A percentile compares a stretch with the other conserved stretches of the same genome.
These are phyloP conservation scores for Chytriomyces confervae DNA, from an alignment of 192 early-diverging fungal species.

Conservation along the genomic window DNA sequence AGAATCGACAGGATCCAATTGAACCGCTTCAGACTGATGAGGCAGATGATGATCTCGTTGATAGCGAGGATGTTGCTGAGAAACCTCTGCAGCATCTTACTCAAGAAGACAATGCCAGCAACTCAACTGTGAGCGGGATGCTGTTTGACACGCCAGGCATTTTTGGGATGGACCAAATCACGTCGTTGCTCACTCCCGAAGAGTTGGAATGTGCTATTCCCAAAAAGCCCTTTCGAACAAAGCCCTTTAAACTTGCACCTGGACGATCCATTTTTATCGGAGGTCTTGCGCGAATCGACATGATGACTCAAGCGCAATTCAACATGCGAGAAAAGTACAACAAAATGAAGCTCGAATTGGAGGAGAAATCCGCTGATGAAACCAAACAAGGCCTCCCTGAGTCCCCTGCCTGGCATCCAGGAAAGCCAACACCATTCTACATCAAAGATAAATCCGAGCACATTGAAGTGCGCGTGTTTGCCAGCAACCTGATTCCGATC, in stretches of 20 bases:
- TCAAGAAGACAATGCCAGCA: background rate
- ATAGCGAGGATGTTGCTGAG: background rate
- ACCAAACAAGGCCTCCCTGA: background rate
- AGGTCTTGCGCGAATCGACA: background rate
- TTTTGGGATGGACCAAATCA: constrained; percentile 10
- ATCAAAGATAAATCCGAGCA: background rate
- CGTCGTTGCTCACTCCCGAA: background rate
- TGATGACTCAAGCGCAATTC: background rate
- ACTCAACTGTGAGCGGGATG: background rate
- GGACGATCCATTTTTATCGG: background rate
- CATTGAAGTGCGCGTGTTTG: background rate
- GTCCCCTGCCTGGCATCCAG: background rate
- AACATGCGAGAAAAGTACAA: too few relatives aligned
- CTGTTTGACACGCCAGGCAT: constrained; percentile 27
- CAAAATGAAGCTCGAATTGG: background rate
- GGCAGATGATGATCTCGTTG: too few relatives aligned
- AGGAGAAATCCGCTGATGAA: background rate
- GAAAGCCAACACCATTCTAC: background rate
- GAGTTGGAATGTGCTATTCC: background rate
- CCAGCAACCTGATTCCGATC: background rate
- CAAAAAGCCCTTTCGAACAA: background rate
- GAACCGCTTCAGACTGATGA: background rate
- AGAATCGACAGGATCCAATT: background rate
- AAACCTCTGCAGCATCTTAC: background rate
- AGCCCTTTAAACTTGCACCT: background rate